phyloP scores from a whole-genome alignment of 2,329 filamentous ascomycete genomes.

The Cordyceps cicadae region DNA sequence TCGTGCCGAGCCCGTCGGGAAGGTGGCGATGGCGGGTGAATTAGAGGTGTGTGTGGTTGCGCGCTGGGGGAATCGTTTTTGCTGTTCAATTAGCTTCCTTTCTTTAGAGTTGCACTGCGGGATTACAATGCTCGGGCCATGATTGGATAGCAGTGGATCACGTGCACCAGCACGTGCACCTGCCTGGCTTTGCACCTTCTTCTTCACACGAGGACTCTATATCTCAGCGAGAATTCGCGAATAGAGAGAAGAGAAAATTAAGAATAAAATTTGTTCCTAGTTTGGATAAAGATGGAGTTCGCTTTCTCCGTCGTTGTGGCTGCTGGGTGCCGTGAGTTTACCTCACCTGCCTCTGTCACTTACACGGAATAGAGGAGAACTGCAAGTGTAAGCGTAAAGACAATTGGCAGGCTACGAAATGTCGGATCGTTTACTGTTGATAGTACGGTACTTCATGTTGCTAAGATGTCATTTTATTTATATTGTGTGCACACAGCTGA shows the following conservation, averaged over 20 bases:
- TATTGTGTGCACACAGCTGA: no score
- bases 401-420: no score
- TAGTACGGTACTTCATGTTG: no score
- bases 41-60: slow-evolving; percentile 7
- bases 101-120: slow-evolving; percentile 21
- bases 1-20: slow-evolving; percentile 2
- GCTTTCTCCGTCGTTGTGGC: neutral
- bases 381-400: no score
- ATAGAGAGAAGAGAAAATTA: neutral
- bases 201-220: neutral
- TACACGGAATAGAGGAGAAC: no score
- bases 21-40: neutral
- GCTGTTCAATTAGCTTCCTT: slow-evolving; percentile 11
- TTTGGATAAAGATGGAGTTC: neutral
- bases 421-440: no score
- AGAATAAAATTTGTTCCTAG: neutral
- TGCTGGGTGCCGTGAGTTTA: no score
- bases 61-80: slow-evolving; percentile 7
- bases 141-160: slow-evolving; percentile 24
- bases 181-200: no score
- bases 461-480: no score
- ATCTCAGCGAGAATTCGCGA: neutral
- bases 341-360: no score
- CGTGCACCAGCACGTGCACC: slow-evolving; percentile 25
- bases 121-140: slow-evolving; percentile 33